Conservation (phyloP, 2,329 filamentous ascomycete species). For the Cladobotryum mycophilum region DNA sequence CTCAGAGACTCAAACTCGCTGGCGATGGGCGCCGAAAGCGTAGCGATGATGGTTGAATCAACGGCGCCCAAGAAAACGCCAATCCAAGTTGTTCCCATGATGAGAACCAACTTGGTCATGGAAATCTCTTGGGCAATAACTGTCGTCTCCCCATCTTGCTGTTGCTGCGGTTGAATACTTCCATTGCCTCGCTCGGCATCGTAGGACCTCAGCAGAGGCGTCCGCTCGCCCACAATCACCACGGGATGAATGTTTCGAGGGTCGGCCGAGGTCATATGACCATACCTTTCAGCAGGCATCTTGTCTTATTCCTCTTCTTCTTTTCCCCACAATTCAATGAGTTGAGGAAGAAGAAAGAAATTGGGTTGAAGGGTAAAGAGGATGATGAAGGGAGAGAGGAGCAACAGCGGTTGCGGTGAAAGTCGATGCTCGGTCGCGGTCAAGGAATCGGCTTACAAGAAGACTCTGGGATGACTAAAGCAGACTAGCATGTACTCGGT, state of each 20-base stretch:
- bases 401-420: not conserved
- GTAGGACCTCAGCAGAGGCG: constrained; percentile 20
- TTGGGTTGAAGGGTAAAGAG: not conserved
- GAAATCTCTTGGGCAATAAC: constrained; percentile 45
- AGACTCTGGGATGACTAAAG: too few relatives aligned
- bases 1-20: constrained; percentile 76
- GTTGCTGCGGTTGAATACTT: not conserved
- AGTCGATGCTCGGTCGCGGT: not conserved
- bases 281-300: constrained; percentile 5
- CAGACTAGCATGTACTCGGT: too few relatives aligned
- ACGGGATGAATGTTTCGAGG: not conserved
- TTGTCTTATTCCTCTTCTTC: not conserved
- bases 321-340: too few relatives aligned
- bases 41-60: constrained; percentile 80
- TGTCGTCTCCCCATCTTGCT: constrained; percentile 36
- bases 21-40: constrained; percentile 75
- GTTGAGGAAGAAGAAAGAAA: too few relatives aligned
- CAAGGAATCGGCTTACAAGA: too few relatives aligned
- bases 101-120: constrained; percentile 43
- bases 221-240: constrained; percentile 17
- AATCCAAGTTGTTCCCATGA: constrained; percentile 50
- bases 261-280: not conserved
- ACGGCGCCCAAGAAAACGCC: constrained; percentile 59
- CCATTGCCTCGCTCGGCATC: constrained; percentile 6
- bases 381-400: not conserved